phyloP scores from a whole-genome alignment of 768 basidiomycete genomes.

The Mycena galopus region DNA sequence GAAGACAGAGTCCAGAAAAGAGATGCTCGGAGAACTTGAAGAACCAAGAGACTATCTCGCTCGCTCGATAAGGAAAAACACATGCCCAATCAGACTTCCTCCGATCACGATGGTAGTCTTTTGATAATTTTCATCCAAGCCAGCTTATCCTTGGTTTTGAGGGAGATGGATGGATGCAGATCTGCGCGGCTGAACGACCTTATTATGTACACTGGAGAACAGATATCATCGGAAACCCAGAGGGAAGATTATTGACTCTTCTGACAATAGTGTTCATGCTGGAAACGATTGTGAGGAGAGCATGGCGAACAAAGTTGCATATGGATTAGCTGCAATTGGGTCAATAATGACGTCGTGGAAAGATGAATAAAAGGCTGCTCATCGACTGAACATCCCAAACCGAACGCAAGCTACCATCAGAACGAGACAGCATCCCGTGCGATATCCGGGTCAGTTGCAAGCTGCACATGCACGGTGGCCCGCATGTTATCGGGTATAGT shows the following conservation, averaged over 20 bases:
- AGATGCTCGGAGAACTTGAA: not conserved
- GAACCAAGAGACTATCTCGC: not conserved
- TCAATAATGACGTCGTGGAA: not conserved
- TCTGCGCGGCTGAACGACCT: not conserved
- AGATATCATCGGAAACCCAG: not conserved
- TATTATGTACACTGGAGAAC: not conserved
- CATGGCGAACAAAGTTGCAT: not conserved
- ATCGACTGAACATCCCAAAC: not conserved
- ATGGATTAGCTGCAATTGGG: not conserved
- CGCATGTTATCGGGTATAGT: no score
- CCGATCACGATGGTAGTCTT: conserved; percentile 22
- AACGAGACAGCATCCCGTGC: not conserved
- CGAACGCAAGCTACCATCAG: not conserved
- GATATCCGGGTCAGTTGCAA: not conserved
- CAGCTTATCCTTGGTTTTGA: not conserved
- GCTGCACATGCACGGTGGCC: no score
- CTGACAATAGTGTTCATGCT: not conserved
- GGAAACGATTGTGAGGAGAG: not conserved
- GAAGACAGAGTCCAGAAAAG: conserved; percentile 15
- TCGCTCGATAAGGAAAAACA: conserved; percentile 22
- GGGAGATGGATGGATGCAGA: conserved; percentile 1
- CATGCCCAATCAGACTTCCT: conserved; percentile 25
- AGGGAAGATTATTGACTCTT: not conserved
- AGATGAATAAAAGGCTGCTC: not conserved
- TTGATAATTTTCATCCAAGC: not conserved